Percentiles rank a stretch among this genome's conserved stretches.
Evolutionary conservation across 768 basidiomycete species (phyloP).

Genomic region (Russula olivacea): DNA sequence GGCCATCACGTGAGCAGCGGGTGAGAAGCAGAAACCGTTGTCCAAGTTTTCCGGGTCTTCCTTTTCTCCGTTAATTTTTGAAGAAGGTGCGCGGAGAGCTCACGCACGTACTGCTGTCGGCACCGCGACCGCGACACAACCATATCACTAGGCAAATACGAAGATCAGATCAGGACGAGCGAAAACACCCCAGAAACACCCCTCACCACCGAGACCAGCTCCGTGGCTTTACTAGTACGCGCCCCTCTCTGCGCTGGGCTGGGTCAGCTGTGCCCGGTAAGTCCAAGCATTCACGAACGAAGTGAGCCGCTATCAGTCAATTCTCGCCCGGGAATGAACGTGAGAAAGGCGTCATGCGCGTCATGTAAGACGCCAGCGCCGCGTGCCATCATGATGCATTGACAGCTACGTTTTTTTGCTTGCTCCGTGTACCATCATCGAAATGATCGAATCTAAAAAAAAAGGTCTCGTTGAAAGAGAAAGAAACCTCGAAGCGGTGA

Average conservation of each 20-base stretch:
- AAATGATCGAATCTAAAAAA: not conserved
- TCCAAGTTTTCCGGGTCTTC: not conserved
- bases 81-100: not conserved
- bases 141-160: not conserved
- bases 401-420: not conserved
- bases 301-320: not conserved
- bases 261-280: not conserved
- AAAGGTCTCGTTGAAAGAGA: not conserved
- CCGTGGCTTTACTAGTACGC: not conserved
- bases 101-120: not conserved
- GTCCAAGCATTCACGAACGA: not conserved
- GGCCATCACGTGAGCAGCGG: not conserved
- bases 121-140: not conserved
- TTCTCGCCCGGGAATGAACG: not conserved
- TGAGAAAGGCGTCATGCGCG: conserved; percentile 1
- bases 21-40: not conserved
- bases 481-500: not conserved
- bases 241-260: not conserved
- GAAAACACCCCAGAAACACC: too few species aligned
- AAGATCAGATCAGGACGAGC: not conserved
- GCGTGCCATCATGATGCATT: not conserved
- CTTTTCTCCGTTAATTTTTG: not conserved
- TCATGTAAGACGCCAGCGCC: not conserved
- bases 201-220: too few species aligned
- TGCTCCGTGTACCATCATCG: not conserved